These are phyloP conservation scores for Pseudonitzschia pungens DNA, from an alignment of 108 stramenopile species.

Conservation along the genomic window DNA sequence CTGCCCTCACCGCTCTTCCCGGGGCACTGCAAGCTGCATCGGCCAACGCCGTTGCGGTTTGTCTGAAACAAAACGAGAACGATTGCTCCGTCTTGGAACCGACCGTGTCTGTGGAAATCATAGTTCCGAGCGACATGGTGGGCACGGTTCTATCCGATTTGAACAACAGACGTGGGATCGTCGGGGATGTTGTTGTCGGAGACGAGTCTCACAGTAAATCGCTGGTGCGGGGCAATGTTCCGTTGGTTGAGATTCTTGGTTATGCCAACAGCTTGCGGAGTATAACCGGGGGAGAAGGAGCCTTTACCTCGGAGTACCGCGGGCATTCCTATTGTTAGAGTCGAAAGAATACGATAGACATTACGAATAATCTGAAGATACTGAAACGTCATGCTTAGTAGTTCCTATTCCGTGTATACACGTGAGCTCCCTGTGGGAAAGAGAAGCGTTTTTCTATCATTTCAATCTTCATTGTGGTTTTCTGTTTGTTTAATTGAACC, in stretches of 20 bases:
- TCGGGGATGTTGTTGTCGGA: constrained; percentile 78
- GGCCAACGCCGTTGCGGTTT: constrained; percentile 59
- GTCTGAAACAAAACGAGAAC: constrained; percentile 40
- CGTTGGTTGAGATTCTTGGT: constrained; percentile 82
- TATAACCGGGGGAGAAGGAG: constrained; percentile 83
- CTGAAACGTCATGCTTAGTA: neutral
- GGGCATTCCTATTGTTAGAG: constrained; percentile 58
- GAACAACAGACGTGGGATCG: constrained; percentile 71
- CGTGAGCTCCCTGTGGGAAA: neutral
- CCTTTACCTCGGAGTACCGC: constrained; percentile 84
- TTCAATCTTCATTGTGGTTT: neutral
- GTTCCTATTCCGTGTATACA: neutral
- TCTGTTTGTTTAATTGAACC: neutral
- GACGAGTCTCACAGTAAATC: constrained; percentile 58
- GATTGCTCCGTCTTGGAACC: constrained; percentile 76
- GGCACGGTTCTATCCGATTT: constrained; percentile 87
- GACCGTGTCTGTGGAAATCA: constrained; percentile 78
- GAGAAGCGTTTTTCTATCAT: neutral
- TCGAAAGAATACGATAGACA: too few relatives aligned
- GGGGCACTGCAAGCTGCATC: constrained; percentile 77
- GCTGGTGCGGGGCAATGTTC: constrained; percentile 78
- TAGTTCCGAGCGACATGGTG: constrained; percentile 72
- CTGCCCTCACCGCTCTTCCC: constrained; percentile 62
- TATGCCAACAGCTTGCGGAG: constrained; percentile 84
- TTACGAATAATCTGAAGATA: neutral